These are phyloP conservation scores for Vaccinium vitisidaea DNA, from an alignment of 148 eudicot species.

Conservation along the genomic window DNA sequence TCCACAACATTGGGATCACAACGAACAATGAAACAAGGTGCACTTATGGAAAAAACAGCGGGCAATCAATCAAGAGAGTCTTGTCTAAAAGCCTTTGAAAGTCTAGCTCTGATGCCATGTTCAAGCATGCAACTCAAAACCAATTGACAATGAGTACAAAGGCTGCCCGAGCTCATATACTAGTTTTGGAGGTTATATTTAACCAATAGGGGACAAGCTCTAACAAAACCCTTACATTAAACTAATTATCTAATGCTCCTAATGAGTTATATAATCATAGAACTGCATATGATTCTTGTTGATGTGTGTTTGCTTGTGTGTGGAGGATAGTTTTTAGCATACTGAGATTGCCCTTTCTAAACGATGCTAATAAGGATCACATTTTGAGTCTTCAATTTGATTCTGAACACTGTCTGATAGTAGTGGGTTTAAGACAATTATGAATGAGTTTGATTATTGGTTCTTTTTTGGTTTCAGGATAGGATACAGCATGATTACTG, in stretches of 20 bases:
- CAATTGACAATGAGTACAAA: no score
- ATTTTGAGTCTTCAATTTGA: not conserved
- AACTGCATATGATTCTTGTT: not conserved
- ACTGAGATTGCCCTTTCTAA: not conserved
- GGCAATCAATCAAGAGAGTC: no score
- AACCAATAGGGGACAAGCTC: no score
- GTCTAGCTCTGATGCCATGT: no score
- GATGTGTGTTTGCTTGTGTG: not conserved
- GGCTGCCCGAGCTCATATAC: no score
- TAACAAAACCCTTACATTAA: not conserved
- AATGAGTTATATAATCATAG: not conserved
- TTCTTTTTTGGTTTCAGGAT: slow-evolving; percentile 58
- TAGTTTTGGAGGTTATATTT: no score
- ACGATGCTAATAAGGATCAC: not conserved
- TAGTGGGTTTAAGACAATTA: not conserved
- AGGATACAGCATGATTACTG: slow-evolving; percentile 88
- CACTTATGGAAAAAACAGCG: no score
- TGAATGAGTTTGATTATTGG: not conserved
- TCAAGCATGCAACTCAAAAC: no score
- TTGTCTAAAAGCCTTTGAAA: no score
- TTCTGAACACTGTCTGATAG: not conserved
- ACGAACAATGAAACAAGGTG: no score
- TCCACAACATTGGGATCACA: no score
- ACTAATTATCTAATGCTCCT: not conserved
- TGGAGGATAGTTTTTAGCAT: not conserved